These are phyloP conservation scores for Begonia masoniana DNA, from an alignment of 306 rosid genomes.

Conservation along the genomic window DNA sequence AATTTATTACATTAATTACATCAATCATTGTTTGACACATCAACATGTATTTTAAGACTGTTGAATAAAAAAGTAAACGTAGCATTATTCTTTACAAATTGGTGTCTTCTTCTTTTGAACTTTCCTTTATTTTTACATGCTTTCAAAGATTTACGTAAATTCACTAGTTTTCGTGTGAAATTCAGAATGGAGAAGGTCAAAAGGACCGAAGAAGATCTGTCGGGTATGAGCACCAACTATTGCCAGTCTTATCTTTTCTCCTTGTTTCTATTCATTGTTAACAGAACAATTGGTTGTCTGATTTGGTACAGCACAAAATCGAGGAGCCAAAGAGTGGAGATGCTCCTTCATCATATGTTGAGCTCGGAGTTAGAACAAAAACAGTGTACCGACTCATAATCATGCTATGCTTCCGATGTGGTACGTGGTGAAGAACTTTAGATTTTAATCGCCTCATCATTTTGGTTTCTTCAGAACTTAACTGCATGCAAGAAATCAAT, in stretches of 20 bases:
- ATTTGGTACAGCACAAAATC: slow-evolving; percentile 60
- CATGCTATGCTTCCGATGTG: neutral
- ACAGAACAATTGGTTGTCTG: slow-evolving; percentile 6
- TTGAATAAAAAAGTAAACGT: no score
- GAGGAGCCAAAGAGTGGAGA: slow-evolving; percentile 71
- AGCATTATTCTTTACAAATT: no score
- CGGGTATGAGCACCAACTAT: slow-evolving; percentile 43
- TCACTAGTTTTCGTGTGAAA: neutral
- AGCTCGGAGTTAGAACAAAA: slow-evolving; percentile 59
- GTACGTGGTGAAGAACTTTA: neutral
- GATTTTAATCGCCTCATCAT: no score
- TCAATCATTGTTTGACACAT: no score
- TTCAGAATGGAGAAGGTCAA: slow-evolving; percentile 28
- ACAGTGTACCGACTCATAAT: slow-evolving; percentile 30
- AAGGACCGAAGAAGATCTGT: slow-evolving; percentile 29
- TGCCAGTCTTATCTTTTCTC: slow-evolving; percentile 3
- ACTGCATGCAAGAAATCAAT: no score
- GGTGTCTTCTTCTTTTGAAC: neutral
- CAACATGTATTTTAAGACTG: no score
- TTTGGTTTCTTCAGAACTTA: no score
- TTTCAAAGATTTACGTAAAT: neutral
- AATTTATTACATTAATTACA: no score
- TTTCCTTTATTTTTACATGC: no score
- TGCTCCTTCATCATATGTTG: slow-evolving; percentile 94
- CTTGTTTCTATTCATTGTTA: neutral